These are phyloP conservation scores for Panaeolus papilionaceus DNA, from an alignment of 768 basidiomycete species.

Conservation along the genomic window DNA sequence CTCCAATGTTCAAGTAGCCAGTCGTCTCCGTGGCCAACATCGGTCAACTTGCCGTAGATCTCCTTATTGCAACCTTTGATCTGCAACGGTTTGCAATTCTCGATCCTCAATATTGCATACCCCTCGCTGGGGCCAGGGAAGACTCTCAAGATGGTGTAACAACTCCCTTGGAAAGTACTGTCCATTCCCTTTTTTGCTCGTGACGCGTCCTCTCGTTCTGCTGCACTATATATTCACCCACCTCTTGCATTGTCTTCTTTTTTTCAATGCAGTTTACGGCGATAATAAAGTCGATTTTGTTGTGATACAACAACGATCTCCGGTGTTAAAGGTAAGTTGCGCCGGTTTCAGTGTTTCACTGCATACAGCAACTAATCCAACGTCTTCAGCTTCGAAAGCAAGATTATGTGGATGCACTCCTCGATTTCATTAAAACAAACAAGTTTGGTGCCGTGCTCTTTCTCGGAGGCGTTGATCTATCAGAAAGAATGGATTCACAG, in stretches of 20 bases:
- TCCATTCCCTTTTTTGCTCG: neutral
- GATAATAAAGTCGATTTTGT: constrained; percentile 53
- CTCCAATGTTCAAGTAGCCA: constrained; percentile 46
- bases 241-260: constrained; percentile 12
- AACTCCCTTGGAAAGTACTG: constrained; percentile 78
- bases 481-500: constrained; percentile 76
- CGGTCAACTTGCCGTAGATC: constrained; percentile 77
- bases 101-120: constrained; percentile 66
- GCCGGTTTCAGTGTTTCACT: constrained; percentile 10
- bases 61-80: constrained; percentile 71
- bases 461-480: constrained; percentile 77
- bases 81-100: constrained; percentile 68
- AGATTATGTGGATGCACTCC: constrained; percentile 63
- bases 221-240: constrained; percentile 13
- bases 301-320: constrained; percentile 81
- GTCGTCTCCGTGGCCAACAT: constrained; percentile 84
- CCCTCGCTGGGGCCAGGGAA: constrained; percentile 78
- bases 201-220: constrained; percentile 4
- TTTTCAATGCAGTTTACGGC: constrained; percentile 63
- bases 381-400: constrained; percentile 64
- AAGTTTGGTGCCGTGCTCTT: constrained; percentile 62
- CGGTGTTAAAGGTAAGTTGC: constrained; percentile 68
- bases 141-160: constrained; percentile 65
- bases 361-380: neutral
- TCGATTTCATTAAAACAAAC: constrained; percentile 60